Conservation (phyloP, 139 green algal species). For the Klebsormidium nitens region DNA sequence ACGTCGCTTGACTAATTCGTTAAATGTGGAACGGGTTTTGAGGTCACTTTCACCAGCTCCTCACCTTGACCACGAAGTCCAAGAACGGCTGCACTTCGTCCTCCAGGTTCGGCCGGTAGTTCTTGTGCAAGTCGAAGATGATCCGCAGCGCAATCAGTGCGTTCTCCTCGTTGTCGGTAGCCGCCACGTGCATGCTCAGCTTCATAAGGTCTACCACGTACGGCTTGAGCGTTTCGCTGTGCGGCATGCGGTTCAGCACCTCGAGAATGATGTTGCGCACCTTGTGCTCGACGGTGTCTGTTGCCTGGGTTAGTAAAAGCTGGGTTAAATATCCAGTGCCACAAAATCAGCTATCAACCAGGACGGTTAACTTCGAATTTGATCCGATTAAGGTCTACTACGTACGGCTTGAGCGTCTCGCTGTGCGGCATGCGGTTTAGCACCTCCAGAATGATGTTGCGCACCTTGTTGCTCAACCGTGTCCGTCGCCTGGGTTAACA, state of each 20-base stretch:
- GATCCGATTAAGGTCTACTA: slow-evolving; percentile 57
- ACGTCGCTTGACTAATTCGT: neutral
- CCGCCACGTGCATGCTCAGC: slow-evolving; percentile 57
- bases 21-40: neutral
- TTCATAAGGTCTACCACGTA: slow-evolving; percentile 60
- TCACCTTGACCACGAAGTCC: slow-evolving; percentile 59
- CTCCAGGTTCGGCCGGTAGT: slow-evolving; percentile 59
- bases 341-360: too few relatives aligned
- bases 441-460: slow-evolving; percentile 64
- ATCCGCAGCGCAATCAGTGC: slow-evolving; percentile 67
- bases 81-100: slow-evolving; percentile 66
- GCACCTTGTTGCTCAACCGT: slow-evolving; percentile 58
- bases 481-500: slow-evolving; percentile 38
- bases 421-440: slow-evolving; percentile 70
- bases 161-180: slow-evolving; percentile 85
- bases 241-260: slow-evolving; percentile 68
- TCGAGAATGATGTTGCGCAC: slow-evolving; percentile 66
- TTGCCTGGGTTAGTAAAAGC: too few relatives aligned
- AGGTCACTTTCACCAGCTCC: slow-evolving; percentile 41
- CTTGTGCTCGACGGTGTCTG: slow-evolving; percentile 53
- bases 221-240: slow-evolving; percentile 56
- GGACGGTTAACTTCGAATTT: too few relatives aligned
- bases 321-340: too few relatives aligned
- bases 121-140: slow-evolving; percentile 85
- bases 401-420: slow-evolving; percentile 53